Conservation (phyloP, 129 eudicot genomes). For the Sambucus nigra region DNA sequence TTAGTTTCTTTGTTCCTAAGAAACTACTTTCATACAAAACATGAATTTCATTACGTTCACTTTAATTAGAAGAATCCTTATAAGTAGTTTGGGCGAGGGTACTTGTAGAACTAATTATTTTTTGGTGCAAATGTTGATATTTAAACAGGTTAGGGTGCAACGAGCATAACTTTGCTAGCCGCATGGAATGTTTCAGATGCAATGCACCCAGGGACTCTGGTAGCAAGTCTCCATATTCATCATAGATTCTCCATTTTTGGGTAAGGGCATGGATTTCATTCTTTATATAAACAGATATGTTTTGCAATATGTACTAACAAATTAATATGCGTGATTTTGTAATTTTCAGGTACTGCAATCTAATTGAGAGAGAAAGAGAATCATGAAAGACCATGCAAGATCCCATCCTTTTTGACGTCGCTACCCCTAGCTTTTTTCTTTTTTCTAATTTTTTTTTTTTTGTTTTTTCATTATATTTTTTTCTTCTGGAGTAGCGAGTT, state of each 20-base stretch:
- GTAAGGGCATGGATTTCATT: slow-evolving; percentile 2
- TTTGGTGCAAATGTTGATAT: not conserved
- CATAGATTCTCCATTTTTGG: slow-evolving; percentile 37
- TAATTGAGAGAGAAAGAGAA: slow-evolving; percentile 36
- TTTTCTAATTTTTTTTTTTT: slow-evolving; percentile 23
- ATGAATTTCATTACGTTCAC: too few relatives aligned
- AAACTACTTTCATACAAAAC: too few relatives aligned
- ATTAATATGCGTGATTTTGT: slow-evolving; percentile 14
- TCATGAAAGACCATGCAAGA: slow-evolving; percentile 27
- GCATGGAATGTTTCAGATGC: slow-evolving; percentile 97
- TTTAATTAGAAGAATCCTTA: too few relatives aligned
- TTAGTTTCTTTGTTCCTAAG: too few relatives aligned
- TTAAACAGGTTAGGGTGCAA: slow-evolving; percentile 77
- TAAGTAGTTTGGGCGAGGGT: too few relatives aligned
- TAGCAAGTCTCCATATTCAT: slow-evolving; percentile 43
- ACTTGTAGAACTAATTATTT: too few relatives aligned
- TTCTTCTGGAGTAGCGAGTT: slow-evolving; percentile 23
- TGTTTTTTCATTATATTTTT: slow-evolving; percentile 7
- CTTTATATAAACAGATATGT: not conserved
- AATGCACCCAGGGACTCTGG: slow-evolving; percentile 82
- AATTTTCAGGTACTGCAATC: slow-evolving; percentile 34
- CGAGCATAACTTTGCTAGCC: slow-evolving; percentile 93
- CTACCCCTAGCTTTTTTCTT: slow-evolving; percentile 31
- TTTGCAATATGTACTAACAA: not conserved
- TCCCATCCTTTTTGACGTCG: slow-evolving; percentile 35